Percentiles rank a stretch among this genome's conserved stretches.
Conservation (phyloP, 2,329 filamentous ascomycete genomes). For the Penicillium sp. region DNA sequence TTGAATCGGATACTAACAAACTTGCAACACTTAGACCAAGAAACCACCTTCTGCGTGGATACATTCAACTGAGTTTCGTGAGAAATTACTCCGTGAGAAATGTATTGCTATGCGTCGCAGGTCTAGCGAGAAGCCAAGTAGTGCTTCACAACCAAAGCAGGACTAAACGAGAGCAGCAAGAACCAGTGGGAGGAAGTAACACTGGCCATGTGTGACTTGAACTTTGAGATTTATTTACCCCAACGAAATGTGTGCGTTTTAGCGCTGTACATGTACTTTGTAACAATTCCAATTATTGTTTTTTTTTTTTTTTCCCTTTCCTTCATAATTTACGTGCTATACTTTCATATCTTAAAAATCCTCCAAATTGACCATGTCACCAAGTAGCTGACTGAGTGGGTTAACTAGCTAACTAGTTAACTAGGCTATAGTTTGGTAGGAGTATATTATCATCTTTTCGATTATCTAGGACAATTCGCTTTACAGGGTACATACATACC, state of each 20-base stretch:
- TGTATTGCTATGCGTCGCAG: conserved; percentile 37
- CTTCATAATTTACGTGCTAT: no score
- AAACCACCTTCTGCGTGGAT: conserved; percentile 24
- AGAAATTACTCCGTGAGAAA: conserved; percentile 41
- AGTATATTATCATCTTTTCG: no score
- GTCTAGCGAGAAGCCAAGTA: conserved; percentile 28
- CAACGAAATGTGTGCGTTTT: not conserved
- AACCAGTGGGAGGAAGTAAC: not conserved
- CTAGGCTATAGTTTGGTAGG: no score
- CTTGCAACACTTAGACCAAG: conserved; percentile 3
- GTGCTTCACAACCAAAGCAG: conserved; percentile 8
- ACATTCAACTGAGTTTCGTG: conserved; percentile 37
- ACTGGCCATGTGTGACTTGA: not conserved
- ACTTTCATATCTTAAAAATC: no score
- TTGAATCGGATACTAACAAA: not conserved
- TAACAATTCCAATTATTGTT: not conserved
- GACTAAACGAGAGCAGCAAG: not conserved
- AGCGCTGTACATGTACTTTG: conserved; percentile 1
- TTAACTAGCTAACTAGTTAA: no score
- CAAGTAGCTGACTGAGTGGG: no score
- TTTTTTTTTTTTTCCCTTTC: not conserved
- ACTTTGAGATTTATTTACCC: not conserved
- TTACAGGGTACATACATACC: no score
- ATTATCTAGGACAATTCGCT: no score
- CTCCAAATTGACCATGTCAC: no score